Base-by-base conservation (phyloP, 495 filamentous ascomycete genomes). In the Aspergillus nidulans region DNA sequence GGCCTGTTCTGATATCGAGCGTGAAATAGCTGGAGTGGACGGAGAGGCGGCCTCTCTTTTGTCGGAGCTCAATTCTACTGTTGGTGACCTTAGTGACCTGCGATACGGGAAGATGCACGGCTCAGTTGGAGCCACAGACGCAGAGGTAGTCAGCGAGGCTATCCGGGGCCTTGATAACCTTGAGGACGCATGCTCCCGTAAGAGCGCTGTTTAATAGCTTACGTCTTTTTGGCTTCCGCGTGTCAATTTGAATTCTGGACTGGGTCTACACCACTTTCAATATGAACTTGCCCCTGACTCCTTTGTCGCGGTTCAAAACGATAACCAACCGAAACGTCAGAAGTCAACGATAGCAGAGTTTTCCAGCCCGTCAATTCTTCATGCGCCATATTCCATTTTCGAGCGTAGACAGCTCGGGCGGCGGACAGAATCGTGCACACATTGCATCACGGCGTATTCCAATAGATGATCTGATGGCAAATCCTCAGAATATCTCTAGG, bases 11-110 rank as follows among this genome's bases (percentile, higher is more conserved):
- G 79, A 81, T 61, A 70, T 94, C 24, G 85, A 92, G 64, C 75
- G 67, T 18, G 86, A 92, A 53, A 80, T 90, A 55, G 67, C 72
- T 47, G 71, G 64, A 23, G 69, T 90, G 24, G 86, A 90, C 58
- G 64, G 77, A 48, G 84, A 92, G 56, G 83, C 87, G 30, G 74
- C 80, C 0, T 56, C 59, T 3, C 70, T 91, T 12, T 65, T 91
- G 25, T 74, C 77, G 9, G 77, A 84, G 32, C 78, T 91, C 41
- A 77, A 77, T 53, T 72, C 77, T 28, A 85, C 79, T 1, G 80
- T 91, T 28, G 85, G 85, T 24, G 81, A 82, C 42, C 67, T 95
- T 72, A 92, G 89, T 63, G 90, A 94, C 64, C 77, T 95, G 24
- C 85, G 88, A 41, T 94, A 92, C 62, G 89, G 90, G 32, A 86